These are phyloP conservation scores for Colletotrichum karsti DNA, from an alignment of 2,329 filamentous ascomycete species.

Conservation along the genomic window DNA sequence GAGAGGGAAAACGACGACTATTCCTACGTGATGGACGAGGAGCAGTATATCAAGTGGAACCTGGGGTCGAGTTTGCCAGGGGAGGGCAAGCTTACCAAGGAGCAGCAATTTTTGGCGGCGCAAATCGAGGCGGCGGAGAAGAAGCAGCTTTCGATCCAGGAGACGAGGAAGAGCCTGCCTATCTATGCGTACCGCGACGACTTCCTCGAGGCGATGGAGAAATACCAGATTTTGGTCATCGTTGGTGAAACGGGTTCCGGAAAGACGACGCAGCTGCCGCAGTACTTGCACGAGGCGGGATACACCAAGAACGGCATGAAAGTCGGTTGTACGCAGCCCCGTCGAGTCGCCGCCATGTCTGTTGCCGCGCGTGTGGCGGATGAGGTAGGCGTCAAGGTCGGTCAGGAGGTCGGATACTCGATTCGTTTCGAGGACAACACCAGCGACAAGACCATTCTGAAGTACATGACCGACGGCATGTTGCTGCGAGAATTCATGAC, in stretches of 20 bases:
- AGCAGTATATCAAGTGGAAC: constrained; percentile 86
- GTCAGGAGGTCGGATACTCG: constrained; percentile 91
- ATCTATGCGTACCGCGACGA: constrained; percentile 89
- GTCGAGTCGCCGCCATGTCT: constrained; percentile 96
- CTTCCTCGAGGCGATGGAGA: constrained; percentile 84
- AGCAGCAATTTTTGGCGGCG: constrained; percentile 80
- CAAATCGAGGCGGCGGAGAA: constrained; percentile 90
- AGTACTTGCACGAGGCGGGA: constrained; percentile 91
- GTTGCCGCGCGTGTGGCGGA: constrained; percentile 96
- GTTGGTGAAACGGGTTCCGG: constrained; percentile 95
- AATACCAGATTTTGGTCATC: constrained; percentile 89
- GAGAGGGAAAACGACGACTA: constrained; percentile 87
- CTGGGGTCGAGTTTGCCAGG: constrained; percentile 78
- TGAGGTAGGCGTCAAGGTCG: constrained; percentile 89
- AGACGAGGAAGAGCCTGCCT: constrained; percentile 88
- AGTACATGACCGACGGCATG: constrained; percentile 99
- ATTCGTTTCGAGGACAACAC: constrained; percentile 96
- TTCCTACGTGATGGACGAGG: constrained; percentile 91
- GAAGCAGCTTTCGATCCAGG: constrained; percentile 87
- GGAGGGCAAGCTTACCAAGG: constrained; percentile 77
- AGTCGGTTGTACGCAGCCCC: constrained; percentile 92
- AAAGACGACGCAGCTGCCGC: constrained; percentile 94
- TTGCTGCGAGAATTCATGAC: constrained; percentile 89
- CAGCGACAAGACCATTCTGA: constrained; percentile 88
- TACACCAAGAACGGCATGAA: constrained; percentile 87